Evolutionary conservation across 225 moss, liverwort and hornwort genomes (phyloP).

Genomic region (Anthoceros angustus): DNA sequence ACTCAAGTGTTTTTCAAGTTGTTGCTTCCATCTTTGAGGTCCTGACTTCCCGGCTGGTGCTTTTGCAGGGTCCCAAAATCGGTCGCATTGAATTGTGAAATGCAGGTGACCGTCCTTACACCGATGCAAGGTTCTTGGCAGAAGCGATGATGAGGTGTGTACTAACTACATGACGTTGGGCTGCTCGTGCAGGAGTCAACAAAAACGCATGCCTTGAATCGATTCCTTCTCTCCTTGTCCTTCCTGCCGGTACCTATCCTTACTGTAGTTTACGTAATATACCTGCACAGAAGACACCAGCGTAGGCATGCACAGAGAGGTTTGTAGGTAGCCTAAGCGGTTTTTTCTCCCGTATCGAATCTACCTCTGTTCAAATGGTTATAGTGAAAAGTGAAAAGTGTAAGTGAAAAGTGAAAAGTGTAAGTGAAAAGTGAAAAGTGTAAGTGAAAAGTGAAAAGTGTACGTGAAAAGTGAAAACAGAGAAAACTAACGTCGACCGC

Average conservation of each 20-base stretch:
- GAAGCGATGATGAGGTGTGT: background rate
- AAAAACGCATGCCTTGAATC: background rate
- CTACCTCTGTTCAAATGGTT: too few species aligned
- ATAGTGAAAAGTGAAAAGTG: too few species aligned
- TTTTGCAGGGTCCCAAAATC: too few species aligned
- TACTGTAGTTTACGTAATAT: background rate
- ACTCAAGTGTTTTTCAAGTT: background rate
- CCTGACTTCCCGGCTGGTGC: background rate
- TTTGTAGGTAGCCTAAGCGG: too few species aligned
- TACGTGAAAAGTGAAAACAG: too few species aligned
- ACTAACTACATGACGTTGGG: background rate
- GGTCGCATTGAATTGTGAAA: too few species aligned
- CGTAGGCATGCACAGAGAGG: too few species aligned
- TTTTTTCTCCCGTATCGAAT: too few species aligned
- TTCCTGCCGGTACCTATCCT: background rate
- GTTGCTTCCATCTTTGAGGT: background rate
- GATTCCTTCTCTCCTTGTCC: background rate
- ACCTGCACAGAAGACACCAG: background rate
- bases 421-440: too few species aligned
- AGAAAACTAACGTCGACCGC: too few species aligned
- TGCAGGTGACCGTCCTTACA: background rate
- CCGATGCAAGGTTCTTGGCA: background rate
- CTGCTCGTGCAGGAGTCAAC: background rate
- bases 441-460: too few species aligned
- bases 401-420: too few species aligned